A percentile compares a stretch with the other conserved stretches of the same genome.
phyloP scores from a whole-genome alignment of 805 yeast species.

The Wickerhamomyces mucosus region DNA sequence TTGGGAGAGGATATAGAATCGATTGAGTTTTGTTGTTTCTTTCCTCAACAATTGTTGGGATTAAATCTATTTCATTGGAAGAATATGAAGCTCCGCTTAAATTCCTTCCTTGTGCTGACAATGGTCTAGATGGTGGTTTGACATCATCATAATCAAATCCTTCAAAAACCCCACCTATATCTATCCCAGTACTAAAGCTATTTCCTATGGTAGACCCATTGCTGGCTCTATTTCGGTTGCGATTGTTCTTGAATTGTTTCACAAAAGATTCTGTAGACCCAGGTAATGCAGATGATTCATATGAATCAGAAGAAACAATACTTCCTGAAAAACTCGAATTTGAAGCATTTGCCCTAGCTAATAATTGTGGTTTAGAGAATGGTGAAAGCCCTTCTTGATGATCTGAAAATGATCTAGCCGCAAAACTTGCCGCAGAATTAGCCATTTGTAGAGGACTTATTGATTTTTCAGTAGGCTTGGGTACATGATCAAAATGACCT shows the following conservation, averaged over 20 bases:
- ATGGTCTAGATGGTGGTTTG: constrained; percentile 2
- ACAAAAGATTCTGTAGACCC: constrained; percentile 13
- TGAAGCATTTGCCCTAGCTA: constrained; percentile 2
- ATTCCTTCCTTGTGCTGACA: background rate
- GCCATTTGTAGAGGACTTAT: background rate
- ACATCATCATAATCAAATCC: constrained; percentile 2
- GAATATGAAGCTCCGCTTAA: background rate
- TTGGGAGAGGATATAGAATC: constrained; percentile 1
- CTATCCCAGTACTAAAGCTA: background rate
- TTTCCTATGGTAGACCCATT: background rate
- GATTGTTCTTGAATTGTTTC: constrained; percentile 2
- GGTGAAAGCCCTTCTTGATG: constrained; percentile 8
- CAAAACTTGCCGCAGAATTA: background rate
- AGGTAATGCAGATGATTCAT: constrained; percentile 7
- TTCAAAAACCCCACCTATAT: too few species aligned
- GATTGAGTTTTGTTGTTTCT: background rate
- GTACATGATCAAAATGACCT: background rate
- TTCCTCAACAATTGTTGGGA: constrained; percentile 1
- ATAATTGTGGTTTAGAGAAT: constrained; percentile 1
- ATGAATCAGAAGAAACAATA: background rate
- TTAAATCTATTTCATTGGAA: constrained; percentile 5
- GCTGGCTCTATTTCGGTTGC: constrained; percentile 1
- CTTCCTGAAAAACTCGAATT: constrained; percentile 5
- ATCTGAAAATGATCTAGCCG: constrained; percentile 6
- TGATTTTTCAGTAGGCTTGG: constrained; percentile 8